phyloP scores from a whole-genome alignment of 208 protist genomes.

The Vickermania ingenoplastis region DNA sequence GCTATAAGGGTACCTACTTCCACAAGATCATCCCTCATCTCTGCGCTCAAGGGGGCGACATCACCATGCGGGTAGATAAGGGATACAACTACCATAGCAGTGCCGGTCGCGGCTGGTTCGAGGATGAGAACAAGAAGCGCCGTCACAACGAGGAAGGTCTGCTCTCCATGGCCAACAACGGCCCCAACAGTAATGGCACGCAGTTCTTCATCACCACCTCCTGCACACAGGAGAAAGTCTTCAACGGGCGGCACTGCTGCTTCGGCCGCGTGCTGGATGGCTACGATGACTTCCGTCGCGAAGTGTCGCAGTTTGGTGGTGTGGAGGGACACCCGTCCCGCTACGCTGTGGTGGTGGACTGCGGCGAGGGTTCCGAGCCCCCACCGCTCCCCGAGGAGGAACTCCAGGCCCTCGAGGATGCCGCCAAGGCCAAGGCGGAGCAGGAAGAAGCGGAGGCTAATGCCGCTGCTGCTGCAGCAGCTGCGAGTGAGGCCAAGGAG shows the following conservation, averaged over 20 bases:
- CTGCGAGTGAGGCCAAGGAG: background rate
- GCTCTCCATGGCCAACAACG: constrained; percentile 89
- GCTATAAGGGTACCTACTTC: constrained; percentile 85
- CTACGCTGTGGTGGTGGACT: constrained; percentile 70
- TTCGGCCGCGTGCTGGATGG: constrained; percentile 47
- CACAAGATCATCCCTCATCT: constrained; percentile 88
- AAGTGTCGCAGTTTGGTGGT: constrained; percentile 56
- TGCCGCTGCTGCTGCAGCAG: background rate
- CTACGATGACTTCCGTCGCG: constrained; percentile 39
- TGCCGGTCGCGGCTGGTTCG: constrained; percentile 72
- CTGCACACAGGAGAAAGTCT: constrained; percentile 31
- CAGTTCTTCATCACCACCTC: constrained; percentile 92
- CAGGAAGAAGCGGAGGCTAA: background rate
- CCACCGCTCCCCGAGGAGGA: background rate
- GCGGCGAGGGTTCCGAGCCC: constrained; percentile 32
- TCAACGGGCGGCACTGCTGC: constrained; percentile 64
- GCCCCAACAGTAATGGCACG: constrained; percentile 87
- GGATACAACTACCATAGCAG: constrained; percentile 84
- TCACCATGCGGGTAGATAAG: constrained; percentile 91
- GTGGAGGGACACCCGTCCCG: constrained; percentile 52
- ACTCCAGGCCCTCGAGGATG: background rate
- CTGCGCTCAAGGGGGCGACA: constrained; percentile 93
- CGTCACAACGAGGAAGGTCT: constrained; percentile 77
- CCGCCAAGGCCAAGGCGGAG: background rate
- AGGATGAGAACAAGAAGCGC: constrained; percentile 90